Conservation (phyloP, 164 flowering plant genomes). For the Annona squamosa region DNA sequence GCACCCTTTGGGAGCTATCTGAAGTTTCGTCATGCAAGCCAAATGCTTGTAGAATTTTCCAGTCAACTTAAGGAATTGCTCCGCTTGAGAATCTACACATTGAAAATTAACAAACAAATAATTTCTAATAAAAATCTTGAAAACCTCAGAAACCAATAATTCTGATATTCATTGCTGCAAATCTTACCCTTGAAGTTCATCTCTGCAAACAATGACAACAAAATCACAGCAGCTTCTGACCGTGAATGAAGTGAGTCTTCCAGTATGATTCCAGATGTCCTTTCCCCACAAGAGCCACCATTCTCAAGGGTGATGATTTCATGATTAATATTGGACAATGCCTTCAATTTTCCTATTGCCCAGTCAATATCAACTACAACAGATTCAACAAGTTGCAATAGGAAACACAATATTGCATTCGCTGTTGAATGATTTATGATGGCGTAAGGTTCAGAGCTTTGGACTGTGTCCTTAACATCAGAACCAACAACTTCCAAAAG, state of each 20-base stretch:
- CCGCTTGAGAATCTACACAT: slow-evolving; percentile 64
- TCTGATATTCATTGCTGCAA: background rate
- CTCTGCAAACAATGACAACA: slow-evolving; percentile 52
- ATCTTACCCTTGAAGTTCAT: slow-evolving; percentile 70
- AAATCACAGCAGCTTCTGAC: slow-evolving; percentile 54
- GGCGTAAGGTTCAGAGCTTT: slow-evolving; percentile 43
- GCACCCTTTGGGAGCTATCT: slow-evolving; percentile 66
- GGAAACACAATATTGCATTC: slow-evolving; percentile 31
- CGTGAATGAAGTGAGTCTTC: slow-evolving; percentile 60
- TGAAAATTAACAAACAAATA: background rate
- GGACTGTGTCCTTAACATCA: slow-evolving; percentile 26
- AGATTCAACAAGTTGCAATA: slow-evolving; percentile 49
- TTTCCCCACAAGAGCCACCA: slow-evolving; percentile 17
- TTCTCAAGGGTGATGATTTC: slow-evolving; percentile 21
- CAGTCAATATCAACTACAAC: slow-evolving; percentile 50
- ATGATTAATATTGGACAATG: slow-evolving; percentile 21
- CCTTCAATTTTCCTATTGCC: slow-evolving; percentile 44
- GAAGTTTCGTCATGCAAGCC: slow-evolving; percentile 67
- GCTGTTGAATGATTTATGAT: slow-evolving; percentile 53
- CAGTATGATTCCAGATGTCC: slow-evolving; percentile 25
- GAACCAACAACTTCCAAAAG: slow-evolving; percentile 46
- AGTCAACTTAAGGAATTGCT: slow-evolving; percentile 52
- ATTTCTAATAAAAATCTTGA: background rate
- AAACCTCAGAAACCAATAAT: background rate
- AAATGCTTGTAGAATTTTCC: slow-evolving; percentile 67